Evolutionary conservation across 257 asterid genomes (phyloP), one percentile per base, ranked within the genome.

Genomic region (Ajuga chamaepitys): DNA sequence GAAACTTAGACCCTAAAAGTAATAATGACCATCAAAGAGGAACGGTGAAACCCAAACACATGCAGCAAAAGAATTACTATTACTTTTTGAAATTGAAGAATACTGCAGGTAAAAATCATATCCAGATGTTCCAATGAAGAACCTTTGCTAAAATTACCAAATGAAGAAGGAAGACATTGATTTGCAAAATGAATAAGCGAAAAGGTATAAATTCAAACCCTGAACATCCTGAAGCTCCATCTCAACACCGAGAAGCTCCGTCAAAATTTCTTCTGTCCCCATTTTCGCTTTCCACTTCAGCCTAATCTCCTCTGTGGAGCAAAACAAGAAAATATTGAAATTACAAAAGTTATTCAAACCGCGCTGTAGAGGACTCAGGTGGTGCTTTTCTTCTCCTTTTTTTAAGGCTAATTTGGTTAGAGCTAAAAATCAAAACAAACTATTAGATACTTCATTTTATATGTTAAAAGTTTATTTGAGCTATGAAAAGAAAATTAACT

Each of bases 181-280:
- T 3, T n/a, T n/a, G 24, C 16, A 2, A 40, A 20, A 14, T 8
- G 44, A 4, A 30, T 30, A 4, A 22, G 26, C 4, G 7, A 60
- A 59, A 48, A 16, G 7, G 53, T 28, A 17, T 13, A 35, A 17
- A 6, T 12, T 3, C 2, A 53, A 40, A 83, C 99, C 96, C 79
- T 89, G 95, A 66, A 93, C 90, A 56, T 87, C 97, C 62, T 78
- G 85, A 57, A 89, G 89, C 79, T 93, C 97, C 72, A 78, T 79
- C 70, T 93, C 97, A 25, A 93, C 88, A 66, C 81, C 87, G 54
- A 84, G 83, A 55, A 93, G 96, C 79, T 93, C 96, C 78, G 86
- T 77, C 30, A 87, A 64, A 16, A 87, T 73, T 58, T 84, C 94
- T 70, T 84, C 94, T 7, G 85, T 67, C 35, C 75, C 92, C 98